These are phyloP conservation scores for Neurospora hispaniola DNA, from an alignment of 495 filamentous ascomycete genomes.

Conservation along the genomic window DNA sequence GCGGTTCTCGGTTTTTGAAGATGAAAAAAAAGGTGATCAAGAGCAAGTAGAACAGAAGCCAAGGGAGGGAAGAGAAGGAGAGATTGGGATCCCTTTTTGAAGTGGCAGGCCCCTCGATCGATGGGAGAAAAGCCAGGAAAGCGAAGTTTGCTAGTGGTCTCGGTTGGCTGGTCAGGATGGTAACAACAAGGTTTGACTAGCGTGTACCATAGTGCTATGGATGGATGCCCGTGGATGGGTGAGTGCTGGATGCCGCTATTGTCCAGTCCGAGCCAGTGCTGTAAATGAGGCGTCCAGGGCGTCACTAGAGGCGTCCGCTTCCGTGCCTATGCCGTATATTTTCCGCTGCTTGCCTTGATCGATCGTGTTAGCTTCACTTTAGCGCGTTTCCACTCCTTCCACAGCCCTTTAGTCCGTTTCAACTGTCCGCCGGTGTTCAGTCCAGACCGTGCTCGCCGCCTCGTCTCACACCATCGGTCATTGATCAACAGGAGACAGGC, in stretches of 20 bases:
- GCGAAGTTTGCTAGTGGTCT: constrained; percentile 1
- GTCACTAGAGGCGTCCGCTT: background rate
- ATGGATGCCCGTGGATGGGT: background rate
- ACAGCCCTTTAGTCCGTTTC: background rate
- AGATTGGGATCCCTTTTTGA: constrained; percentile 1
- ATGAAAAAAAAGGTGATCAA: background rate
- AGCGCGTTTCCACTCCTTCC: background rate
- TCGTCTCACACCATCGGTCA: background rate
- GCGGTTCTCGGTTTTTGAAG: background rate
- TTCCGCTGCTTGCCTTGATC: background rate
- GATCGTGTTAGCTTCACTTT: background rate
- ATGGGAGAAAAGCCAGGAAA: background rate
- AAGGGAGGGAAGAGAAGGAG: background rate
- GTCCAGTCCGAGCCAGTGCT: background rate
- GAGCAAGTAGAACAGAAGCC: background rate
- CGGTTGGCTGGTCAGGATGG: background rate
- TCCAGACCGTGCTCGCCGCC: background rate
- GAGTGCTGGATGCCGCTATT: background rate
- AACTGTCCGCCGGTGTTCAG: background rate
- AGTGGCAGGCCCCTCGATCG: background rate
- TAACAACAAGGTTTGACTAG: background rate
- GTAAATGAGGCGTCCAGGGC: background rate
- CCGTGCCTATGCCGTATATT: background rate
- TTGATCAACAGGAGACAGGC: background rate
- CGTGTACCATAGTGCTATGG: background rate